Conservation (phyloP, 176 grass and related monocot genomes). For the Sorghum bicolor region Sorghum_bicolor_NCBIv3 NC_012872.2:69335501-69336000, state of each 20-base stretch:
- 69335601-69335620: too few species aligned
- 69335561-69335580: too few species aligned
- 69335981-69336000: constrained; percentile 10
- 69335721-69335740: not conserved
- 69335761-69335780: not conserved
- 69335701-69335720: not conserved
- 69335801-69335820: constrained; percentile 29
- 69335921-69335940: constrained; percentile 28
- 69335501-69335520: too few species aligned
- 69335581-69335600: too few species aligned
- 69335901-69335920: constrained; percentile 28
- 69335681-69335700: not conserved
- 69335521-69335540: too few species aligned
- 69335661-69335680: too few species aligned
- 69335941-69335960: constrained; percentile 23
- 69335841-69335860: constrained; percentile 39
- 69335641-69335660: too few species aligned
- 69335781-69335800: constrained; percentile 70
- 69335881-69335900: constrained; percentile 5
- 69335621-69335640: too few species aligned
- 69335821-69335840: constrained; percentile 34
- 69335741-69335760: constrained; percentile 28
- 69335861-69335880: constrained; percentile 13
- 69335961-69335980: constrained; percentile 20
- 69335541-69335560: too few species aligned